Percentiles rank a stretch among this genome's conserved stretches.
These are phyloP conservation scores for Alternaria postmessia DNA, from an alignment of 2,329 filamentous ascomycete species.

Conservation along the genomic window DNA sequence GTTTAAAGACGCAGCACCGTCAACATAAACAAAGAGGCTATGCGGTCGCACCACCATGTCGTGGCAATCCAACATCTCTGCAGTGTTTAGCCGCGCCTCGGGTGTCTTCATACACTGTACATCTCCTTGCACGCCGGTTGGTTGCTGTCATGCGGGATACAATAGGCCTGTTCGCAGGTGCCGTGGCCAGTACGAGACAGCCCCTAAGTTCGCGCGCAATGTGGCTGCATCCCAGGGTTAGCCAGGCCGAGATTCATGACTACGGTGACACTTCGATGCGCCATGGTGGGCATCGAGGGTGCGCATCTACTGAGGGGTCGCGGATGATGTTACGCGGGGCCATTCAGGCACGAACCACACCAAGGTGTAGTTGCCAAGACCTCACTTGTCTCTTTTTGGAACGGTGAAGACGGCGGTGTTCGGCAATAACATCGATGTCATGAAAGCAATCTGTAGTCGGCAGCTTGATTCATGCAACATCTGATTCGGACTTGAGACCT, in stretches of 20 bases:
- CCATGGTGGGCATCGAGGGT: slow-evolving; percentile 4
- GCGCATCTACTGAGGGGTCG: slow-evolving; percentile 19
- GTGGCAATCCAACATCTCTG: slow-evolving; percentile 24
- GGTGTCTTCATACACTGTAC: slow-evolving; percentile 11
- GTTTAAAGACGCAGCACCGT: slow-evolving; percentile 5
- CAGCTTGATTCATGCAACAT: background rate
- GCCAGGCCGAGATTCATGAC: slow-evolving; percentile 16
- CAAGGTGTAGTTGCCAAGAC: slow-evolving; percentile 1
- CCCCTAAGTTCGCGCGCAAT: slow-evolving; percentile 16
- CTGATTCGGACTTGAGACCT: background rate
- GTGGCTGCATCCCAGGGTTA: slow-evolving; percentile 5
- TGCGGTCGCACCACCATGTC: slow-evolving; percentile 27
- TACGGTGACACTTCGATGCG: slow-evolving; percentile 17
- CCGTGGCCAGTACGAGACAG: slow-evolving; percentile 1
- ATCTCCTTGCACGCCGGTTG: slow-evolving; percentile 20
- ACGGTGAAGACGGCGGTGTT: background rate
- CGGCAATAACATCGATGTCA: background rate
- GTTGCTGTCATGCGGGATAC: slow-evolving; percentile 17
- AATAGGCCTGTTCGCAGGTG: slow-evolving; percentile 12
- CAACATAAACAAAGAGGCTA: background rate
- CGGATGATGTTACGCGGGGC: slow-evolving; percentile 37
- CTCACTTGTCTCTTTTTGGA: background rate
- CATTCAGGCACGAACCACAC: slow-evolving; percentile 5
- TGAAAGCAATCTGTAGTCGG: background rate
- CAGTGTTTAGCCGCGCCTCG: slow-evolving; percentile 42